A percentile compares a stretch with the other conserved stretches of the same genome.
Conservation (phyloP, 192 early-diverging fungal genomes). For the Backusella psychrophila region DNA sequence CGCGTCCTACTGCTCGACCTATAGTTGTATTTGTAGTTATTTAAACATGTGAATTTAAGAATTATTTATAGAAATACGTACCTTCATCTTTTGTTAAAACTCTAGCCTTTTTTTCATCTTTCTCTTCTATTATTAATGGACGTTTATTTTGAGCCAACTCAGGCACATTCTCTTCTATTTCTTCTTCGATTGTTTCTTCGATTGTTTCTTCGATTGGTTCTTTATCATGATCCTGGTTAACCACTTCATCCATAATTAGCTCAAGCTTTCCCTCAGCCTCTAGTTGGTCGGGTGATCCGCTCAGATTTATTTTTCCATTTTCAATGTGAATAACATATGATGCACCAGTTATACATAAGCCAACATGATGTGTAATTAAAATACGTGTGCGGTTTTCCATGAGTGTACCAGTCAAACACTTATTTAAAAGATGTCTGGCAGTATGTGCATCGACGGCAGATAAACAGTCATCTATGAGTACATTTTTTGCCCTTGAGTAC, state of each 20-base stretch:
- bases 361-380: constrained; percentile 84
- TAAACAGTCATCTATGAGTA: constrained; percentile 84
- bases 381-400: constrained; percentile 78
- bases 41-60: neutral
- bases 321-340: constrained; percentile 50
- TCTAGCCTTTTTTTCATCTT: constrained; percentile 24
- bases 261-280: constrained; percentile 21
- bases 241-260: constrained; percentile 27
- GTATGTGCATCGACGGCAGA: constrained; percentile 87
- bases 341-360: constrained; percentile 55
- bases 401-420: constrained; percentile 71
- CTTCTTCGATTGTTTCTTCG: constrained; percentile 19
- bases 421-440: constrained; percentile 73
- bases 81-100: constrained; percentile 48
- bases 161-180: neutral
- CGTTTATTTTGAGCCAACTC: constrained; percentile 2
- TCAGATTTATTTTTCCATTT: constrained; percentile 44
- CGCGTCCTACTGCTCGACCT: constrained; percentile 72
- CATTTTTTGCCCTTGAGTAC: constrained; percentile 60
- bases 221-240: neutral
- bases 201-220: constrained; percentile 8
- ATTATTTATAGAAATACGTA: neutral
- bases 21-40: neutral
- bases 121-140: neutral
- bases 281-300: constrained; percentile 15